A percentile compares a stretch with the other conserved stretches of the same genome.
phyloP scores from a whole-genome alignment of 495 filamentous ascomycete species.

The Articulospora tetracladia region DNA sequence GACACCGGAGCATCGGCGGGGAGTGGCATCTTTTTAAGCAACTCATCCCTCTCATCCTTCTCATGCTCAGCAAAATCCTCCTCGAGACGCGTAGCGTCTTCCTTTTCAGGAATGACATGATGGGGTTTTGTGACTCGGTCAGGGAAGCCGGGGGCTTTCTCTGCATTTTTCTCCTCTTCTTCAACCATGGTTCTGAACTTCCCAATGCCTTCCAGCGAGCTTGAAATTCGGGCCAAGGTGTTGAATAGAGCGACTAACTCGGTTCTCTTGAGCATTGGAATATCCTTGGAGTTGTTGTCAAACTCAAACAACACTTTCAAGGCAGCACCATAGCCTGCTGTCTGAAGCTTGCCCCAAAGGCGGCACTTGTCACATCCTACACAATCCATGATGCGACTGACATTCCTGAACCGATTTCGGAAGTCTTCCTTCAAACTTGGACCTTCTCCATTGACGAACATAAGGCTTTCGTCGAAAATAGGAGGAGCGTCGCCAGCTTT shows the following conservation, averaged over 20 bases:
- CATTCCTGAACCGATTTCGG: conserved; percentile 93
- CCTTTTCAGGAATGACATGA: conserved; percentile 25
- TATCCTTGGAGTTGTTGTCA: conserved; percentile 64
- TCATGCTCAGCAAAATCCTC: conserved; percentile 37
- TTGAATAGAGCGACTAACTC: conserved; percentile 94
- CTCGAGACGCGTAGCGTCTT: conserved; percentile 12
- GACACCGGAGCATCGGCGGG: conserved; percentile 37
- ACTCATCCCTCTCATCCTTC: conserved; percentile 23
- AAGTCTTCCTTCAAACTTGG: conserved; percentile 92
- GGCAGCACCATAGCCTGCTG: conserved; percentile 89
- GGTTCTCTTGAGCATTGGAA: conserved; percentile 76
- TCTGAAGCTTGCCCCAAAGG: conserved; percentile 97
- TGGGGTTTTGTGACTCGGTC: conserved; percentile 13
- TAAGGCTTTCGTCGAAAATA: conserved; percentile 91
- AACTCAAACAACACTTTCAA: conserved; percentile 96
- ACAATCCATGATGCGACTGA: conserved; percentile 95
- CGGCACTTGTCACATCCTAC: conserved; percentile 98
- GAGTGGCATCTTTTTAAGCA: conserved; percentile 25
- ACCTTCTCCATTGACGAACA: conserved; percentile 78
- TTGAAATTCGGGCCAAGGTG: conserved; percentile 81
- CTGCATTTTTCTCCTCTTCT: conserved; percentile 35
- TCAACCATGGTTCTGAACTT: conserved; percentile 71
- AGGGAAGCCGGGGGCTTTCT: conserved; percentile 12
- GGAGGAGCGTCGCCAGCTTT: conserved; percentile 60
- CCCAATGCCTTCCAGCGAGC: conserved; percentile 69